phyloP scores from a whole-genome alignment of 225 moss, liverwort and hornwort species.

The Straminergon stramineum region DNA sequence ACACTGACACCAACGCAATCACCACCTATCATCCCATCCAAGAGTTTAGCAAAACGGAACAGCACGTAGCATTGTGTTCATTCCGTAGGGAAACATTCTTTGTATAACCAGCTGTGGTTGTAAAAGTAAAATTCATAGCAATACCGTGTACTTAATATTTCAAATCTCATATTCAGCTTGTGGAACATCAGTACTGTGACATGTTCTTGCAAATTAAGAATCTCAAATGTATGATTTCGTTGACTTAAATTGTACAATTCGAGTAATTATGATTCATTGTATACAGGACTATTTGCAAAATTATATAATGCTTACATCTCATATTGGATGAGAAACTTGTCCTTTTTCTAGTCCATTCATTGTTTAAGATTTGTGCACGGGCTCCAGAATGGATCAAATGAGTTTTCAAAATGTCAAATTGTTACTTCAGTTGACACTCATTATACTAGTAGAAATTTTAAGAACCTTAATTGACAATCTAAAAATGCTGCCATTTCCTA shows the following conservation, averaged over 20 bases:
- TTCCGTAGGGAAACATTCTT: neutral
- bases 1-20: conserved; percentile 29
- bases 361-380: neutral
- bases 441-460: neutral
- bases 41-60: conserved; percentile 29
- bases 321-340: neutral
- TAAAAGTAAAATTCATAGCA: neutral
- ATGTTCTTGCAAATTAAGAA: neutral
- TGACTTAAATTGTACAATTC: neutral
- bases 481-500: neutral
- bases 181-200: neutral
- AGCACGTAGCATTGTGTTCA: conserved; percentile 3
- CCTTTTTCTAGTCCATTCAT: neutral
- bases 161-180: neutral
- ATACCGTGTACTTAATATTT: neutral
- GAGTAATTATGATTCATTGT: neutral
- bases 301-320: neutral
- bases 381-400: neutral
- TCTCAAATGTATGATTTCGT: neutral
- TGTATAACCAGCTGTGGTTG: neutral
- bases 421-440: too few species aligned
- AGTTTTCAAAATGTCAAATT: neutral
- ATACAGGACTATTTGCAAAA: neutral
- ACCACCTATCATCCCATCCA: conserved; percentile 29
- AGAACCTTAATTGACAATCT: neutral